phyloP scores from a whole-genome alignment of 371 early-diverging fungal species.

The Smittium culicis region DNA sequence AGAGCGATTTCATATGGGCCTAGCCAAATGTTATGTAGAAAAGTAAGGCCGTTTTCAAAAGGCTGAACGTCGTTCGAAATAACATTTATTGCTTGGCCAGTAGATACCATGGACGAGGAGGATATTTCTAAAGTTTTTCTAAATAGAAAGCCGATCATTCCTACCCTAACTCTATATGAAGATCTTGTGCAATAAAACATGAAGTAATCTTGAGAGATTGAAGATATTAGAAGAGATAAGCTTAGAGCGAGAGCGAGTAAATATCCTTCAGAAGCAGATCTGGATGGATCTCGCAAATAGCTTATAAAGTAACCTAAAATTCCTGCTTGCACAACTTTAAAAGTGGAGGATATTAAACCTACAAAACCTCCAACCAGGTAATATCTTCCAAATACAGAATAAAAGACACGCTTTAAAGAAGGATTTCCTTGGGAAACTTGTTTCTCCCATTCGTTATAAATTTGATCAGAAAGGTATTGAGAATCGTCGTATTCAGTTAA shows the following conservation, averaged over 20 bases:
- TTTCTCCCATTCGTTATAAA: conserved; percentile 6
- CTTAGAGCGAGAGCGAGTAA: conserved; percentile 21
- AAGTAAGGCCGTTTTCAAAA: conserved; percentile 31
- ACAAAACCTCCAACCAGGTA: neutral
- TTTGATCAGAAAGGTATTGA: neutral
- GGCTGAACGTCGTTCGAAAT: conserved; percentile 38
- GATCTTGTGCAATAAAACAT: conserved; percentile 26
- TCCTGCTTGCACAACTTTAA: conserved; percentile 20
- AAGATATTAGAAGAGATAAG: conserved; percentile 15
- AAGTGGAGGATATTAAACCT: conserved; percentile 8
- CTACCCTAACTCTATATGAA: conserved; percentile 30
- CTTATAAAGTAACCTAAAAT: conserved; percentile 24
- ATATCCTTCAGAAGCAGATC: conserved; percentile 17
- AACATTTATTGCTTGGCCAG: conserved; percentile 36
- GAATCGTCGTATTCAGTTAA: conserved; percentile 3
- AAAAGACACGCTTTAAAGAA: conserved; percentile 3
- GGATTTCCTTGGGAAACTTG: neutral
- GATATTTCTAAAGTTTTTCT: conserved; percentile 32
- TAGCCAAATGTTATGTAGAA: conserved; percentile 12
- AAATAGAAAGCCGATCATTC: conserved; percentile 32
- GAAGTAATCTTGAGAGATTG: conserved; percentile 30
- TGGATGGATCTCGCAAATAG: conserved; percentile 27
- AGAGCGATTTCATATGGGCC: neutral
- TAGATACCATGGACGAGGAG: conserved; percentile 28
- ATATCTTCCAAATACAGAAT: neutral